Base-by-base conservation (phyloP, 768 basidiomycete species). In the Termitomyces titanicus region DNA sequence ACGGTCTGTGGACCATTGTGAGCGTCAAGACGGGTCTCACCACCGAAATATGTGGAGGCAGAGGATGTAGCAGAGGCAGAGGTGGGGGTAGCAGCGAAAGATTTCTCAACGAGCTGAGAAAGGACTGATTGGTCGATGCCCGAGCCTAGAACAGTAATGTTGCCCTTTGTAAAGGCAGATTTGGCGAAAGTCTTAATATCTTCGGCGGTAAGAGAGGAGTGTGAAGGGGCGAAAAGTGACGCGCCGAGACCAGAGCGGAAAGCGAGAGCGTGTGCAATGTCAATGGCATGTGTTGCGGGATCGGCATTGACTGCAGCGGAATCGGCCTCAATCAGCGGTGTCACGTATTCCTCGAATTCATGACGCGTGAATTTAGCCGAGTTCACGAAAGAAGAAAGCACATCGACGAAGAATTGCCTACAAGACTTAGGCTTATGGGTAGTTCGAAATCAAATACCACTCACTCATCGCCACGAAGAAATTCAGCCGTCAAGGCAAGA, bases 161-260 rank as follows among this genome's bases (percentile, higher is more conserved):
- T 93, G 55, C 79, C 84, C 64, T 86, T 85, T 50, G 81, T 76
- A 72, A 95, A 94, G 22, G 84, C 85, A 51, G 82, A 71, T 29
- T 80, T 69, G 58, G 93, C 93, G 64, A 82, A 94, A 2, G 80
- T 72, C 66, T 86, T 85, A 64, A 96, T 80, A 61, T 92, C 88
- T 12, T 79, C 80, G 20, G 80, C 78, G 46, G 84, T 80, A 63
- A 91, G 70, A 61, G 79, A 72, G 56, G 74, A 74, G 66, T 90
- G 85, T 15, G 83, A 76, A n/a, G 86, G 76, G 18, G 94, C 88
- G 72, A 92, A 93, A 57, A 98, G 82, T 22, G 95, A 88, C 62
- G 89, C 81, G 63, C 96, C 96, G 64, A 98, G 93, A 15, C 96
- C 96, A 40, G 78, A 79, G 66, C 95, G 93, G 89, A 98, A 99